These are phyloP conservation scores for Naematelia aurantialba DNA, from an alignment of 768 basidiomycete species.

Conservation along the genomic window DNA sequence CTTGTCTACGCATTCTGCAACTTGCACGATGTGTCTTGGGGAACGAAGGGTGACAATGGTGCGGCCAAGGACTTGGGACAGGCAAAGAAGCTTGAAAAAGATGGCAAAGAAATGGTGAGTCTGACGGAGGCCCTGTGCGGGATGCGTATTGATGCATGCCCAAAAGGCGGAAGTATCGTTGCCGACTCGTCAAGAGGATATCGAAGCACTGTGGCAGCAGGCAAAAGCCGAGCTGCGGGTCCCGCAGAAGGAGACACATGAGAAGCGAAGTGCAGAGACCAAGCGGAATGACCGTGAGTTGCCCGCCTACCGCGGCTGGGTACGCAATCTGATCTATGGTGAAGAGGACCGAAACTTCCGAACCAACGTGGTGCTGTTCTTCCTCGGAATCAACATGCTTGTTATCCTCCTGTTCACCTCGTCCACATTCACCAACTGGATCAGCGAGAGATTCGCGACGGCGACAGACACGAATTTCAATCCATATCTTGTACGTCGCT, in stretches of 20 bases:
- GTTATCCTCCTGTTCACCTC: constrained; percentile 57
- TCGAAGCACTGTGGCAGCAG: constrained; percentile 80
- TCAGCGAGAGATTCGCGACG: constrained; percentile 59
- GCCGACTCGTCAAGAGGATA: constrained; percentile 75
- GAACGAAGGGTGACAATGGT: constrained; percentile 85
- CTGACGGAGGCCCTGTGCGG: neutral
- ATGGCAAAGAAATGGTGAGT: constrained; percentile 72
- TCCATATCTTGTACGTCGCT: constrained; percentile 59
- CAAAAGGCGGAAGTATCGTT: constrained; percentile 65
- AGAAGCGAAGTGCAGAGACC: constrained; percentile 79
- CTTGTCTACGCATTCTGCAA: constrained; percentile 49
- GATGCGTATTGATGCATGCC: neutral
- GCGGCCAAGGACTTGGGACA: constrained; percentile 81
- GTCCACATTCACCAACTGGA: constrained; percentile 70
- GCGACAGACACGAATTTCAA: constrained; percentile 65
- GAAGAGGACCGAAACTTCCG: constrained; percentile 45
- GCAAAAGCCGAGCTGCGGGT: constrained; percentile 66
- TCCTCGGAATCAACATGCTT: constrained; percentile 69
- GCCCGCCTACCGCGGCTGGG: constrained; percentile 62
- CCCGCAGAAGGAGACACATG: constrained; percentile 67
- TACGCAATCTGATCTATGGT: constrained; percentile 79
- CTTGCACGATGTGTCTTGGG: constrained; percentile 77
- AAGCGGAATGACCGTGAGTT: constrained; percentile 68
- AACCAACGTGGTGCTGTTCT: constrained; percentile 45
- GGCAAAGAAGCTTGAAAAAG: constrained; percentile 79